phyloP scores from a whole-genome alignment of 2,329 filamentous ascomycete genomes.

The Dendryphion nanum region DNA sequence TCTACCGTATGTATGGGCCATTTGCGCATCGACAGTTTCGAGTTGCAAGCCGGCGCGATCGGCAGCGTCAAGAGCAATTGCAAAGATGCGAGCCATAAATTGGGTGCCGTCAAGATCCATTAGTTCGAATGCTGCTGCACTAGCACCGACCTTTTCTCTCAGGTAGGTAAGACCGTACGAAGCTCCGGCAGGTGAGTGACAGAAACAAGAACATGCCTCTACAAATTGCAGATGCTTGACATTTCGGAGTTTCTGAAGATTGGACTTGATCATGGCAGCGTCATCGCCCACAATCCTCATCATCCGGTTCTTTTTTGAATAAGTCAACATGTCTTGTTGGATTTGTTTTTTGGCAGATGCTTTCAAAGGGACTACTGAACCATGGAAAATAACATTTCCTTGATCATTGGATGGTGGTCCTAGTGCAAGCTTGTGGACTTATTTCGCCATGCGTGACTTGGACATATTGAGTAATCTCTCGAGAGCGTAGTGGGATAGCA shows the following conservation, averaged over 20 bases:
- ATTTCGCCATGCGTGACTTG: slow-evolving; percentile 3
- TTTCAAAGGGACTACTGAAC: not conserved
- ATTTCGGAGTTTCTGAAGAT: slow-evolving; percentile 1
- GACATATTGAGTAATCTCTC: slow-evolving; percentile 5
- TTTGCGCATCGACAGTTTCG: too few relatives aligned
- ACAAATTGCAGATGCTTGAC: slow-evolving; percentile 3
- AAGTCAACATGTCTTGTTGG: slow-evolving; percentile 4
- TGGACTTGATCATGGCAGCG: slow-evolving; percentile 2
- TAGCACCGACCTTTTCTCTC: slow-evolving; percentile 1
- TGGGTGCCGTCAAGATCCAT: slow-evolving; percentile 2
- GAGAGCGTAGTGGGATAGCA: slow-evolving; percentile 7
- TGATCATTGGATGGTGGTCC: slow-evolving; percentile 7
- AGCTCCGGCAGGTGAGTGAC: too few relatives aligned
- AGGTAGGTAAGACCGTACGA: too few relatives aligned
- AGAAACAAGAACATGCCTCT: too few relatives aligned
- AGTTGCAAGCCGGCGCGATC: not conserved
- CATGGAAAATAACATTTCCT: slow-evolving; percentile 1
- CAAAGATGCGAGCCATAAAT: slow-evolving; percentile 4
- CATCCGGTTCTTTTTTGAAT: slow-evolving; percentile 3
- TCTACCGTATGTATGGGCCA: too few relatives aligned
- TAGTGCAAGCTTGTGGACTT: slow-evolving; percentile 3
- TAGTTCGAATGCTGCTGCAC: not conserved
- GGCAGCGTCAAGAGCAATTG: slow-evolving; percentile 3
- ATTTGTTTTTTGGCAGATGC: not conserved
- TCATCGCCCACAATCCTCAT: slow-evolving; percentile 5